phyloP scores from a whole-genome alignment of 2,329 filamentous ascomycete species.

The Botrytis paeoniae region DNA sequence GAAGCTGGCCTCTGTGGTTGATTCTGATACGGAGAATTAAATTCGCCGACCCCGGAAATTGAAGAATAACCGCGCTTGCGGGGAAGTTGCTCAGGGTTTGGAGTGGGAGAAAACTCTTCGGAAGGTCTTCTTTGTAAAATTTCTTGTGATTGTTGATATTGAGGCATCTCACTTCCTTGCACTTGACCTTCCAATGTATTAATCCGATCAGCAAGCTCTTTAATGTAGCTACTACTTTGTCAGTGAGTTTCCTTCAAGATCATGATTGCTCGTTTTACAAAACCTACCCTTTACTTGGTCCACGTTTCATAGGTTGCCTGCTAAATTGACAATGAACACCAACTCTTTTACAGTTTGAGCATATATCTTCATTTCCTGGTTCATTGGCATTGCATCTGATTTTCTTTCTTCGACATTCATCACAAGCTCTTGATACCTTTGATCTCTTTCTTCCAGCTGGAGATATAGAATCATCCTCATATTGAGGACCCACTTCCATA shows the following conservation, averaged over 20 bases:
- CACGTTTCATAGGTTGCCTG: conserved; percentile 81
- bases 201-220: conserved; percentile 82
- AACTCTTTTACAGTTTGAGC: conserved; percentile 76
- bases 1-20: conserved; percentile 34
- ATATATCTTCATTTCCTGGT: conserved; percentile 69
- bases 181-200: conserved; percentile 80
- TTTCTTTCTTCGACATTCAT: conserved; percentile 86
- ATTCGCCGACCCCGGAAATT: conserved; percentile 43
- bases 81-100: conserved; percentile 40
- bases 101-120: conserved; percentile 53
- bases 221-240: conserved; percentile 66
- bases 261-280: background rate
- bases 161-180: conserved; percentile 41
- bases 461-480: conserved; percentile 46
- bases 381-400: conserved; percentile 82
- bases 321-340: conserved; percentile 80
- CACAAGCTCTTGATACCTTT: conserved; percentile 85
- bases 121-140: conserved; percentile 43
- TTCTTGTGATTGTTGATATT: conserved; percentile 42
- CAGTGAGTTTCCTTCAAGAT: conserved; percentile 24
- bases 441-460: conserved; percentile 65
- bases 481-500: conserved; percentile 46
- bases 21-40: conserved; percentile 42
- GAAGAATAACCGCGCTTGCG: conserved; percentile 49
- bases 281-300: conserved; percentile 78